Conservation (phyloP, 805 yeast genomes). For the Suhomyces prunicola region DNA sequence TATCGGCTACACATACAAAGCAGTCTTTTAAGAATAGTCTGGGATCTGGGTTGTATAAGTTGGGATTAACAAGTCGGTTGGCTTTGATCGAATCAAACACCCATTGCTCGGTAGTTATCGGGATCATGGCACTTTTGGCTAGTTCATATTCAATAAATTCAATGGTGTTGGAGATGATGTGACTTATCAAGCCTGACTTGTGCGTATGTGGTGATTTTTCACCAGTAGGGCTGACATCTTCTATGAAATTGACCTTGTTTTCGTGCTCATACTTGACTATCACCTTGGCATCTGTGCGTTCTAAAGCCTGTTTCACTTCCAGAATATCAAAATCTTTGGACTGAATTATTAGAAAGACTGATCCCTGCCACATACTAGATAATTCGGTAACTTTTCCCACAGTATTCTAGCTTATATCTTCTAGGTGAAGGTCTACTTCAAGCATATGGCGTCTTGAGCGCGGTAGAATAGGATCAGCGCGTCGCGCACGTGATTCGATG, state of each 20-base stretch:
- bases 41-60: slow-evolving; percentile 72
- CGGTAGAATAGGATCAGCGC: background rate
- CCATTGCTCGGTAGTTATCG: slow-evolving; percentile 66
- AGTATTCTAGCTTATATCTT: no score
- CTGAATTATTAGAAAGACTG: slow-evolving; percentile 18
- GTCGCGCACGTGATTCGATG: background rate
- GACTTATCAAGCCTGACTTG: slow-evolving; percentile 26
- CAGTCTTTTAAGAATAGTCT: slow-evolving; percentile 59
- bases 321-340: slow-evolving; percentile 14
- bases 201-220: background rate
- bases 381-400: background rate
- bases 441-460: background rate
- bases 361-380: slow-evolving; percentile 17
- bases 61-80: slow-evolving; percentile 45
- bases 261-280: slow-evolving; percentile 17
- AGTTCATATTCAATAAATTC: slow-evolving; percentile 51
- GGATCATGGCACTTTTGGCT: slow-evolving; percentile 54
- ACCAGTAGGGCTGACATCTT: background rate
- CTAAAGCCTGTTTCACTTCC: slow-evolving; percentile 11
- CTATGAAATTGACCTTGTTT: slow-evolving; percentile 17
- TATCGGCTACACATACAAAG: slow-evolving; percentile 57
- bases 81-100: slow-evolving; percentile 44
- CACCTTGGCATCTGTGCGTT: slow-evolving; percentile 20
- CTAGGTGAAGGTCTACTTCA: background rate
- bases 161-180: slow-evolving; percentile 50